Base-by-base conservation (phyloP, 176 grass and related monocot genomes). In the Paspalum vaginatum region DNA sequence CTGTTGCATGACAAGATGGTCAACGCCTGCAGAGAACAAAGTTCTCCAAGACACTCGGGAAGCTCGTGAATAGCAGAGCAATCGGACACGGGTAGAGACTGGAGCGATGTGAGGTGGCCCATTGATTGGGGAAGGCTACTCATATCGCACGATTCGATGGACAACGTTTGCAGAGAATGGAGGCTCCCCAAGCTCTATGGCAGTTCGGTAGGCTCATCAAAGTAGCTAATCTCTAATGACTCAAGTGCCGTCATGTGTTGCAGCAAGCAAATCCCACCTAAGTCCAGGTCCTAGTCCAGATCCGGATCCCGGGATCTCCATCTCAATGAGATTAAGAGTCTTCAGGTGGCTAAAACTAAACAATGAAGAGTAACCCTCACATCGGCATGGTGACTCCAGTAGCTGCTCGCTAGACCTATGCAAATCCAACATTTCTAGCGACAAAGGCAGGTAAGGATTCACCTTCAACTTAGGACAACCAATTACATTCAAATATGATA, bases 31-130 rank as follows among this genome's bases (percentile, higher is more conserved):
- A n/a, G n/a, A n/a, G n/a, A n/a, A n/a, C n/a, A n/a, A n/a, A n/a
- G 45, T 21, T 76, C 72, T 25, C 72, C 72, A 18, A 76, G 24
- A 24, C 72, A 76, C 22, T 76, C 72, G 1, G 72, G 50, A 8
- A 74, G 53, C 72, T 14, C 20, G 50, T 0, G 32, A 1, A 75
- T 47, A 75, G 49, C 39, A 54, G 16, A 27, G 39, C 72, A 75
- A 1, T 27, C 4, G 45, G 2, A 11, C 45, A 32, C 15, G 9
- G 9, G 15, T 4, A 75, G 48, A 9, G 46, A 2, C 7, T 11
- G 26, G 44, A 77, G 75, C n/a, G n/a, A n/a, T n/a, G n/a, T n/a
- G n/a, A n/a, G n/a, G n/a, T n/a, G n/a, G n/a, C n/a, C n/a, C n/a
- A n/a, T n/a, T n/a, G n/a, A n/a, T n/a, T n/a, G n/a, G n/a, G n/a